Evolutionary conservation across 176 grass and related monocot species (phyloP).

Genomic region (Musa itinerans): DNA sequence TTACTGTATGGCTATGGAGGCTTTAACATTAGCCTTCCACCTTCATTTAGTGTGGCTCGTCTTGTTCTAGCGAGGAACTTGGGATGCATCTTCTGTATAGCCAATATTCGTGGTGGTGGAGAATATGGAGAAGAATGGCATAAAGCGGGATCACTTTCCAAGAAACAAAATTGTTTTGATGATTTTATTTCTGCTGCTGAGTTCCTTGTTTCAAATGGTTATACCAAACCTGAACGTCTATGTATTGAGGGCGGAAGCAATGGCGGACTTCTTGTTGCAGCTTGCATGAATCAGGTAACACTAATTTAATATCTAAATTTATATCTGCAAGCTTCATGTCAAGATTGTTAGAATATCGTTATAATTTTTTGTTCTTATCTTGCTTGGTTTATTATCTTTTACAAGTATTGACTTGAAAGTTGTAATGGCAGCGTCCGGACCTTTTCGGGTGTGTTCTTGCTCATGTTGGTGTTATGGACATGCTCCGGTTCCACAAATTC

Average conservation of each 20-base stretch:
- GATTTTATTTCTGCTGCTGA: slow-evolving; percentile 78
- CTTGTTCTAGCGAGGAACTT: slow-evolving; percentile 71
- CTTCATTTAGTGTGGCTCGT: slow-evolving; percentile 60
- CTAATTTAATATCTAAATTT: background rate
- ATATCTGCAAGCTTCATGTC: background rate
- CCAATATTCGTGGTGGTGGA: slow-evolving; percentile 89
- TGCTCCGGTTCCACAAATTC: slow-evolving; percentile 98
- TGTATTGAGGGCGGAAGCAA: slow-evolving; percentile 98
- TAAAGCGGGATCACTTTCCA: slow-evolving; percentile 75
- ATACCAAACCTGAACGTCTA: slow-evolving; percentile 50
- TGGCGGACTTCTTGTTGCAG: slow-evolving; percentile 89
- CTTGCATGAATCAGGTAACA: slow-evolving; percentile 81
- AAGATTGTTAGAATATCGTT: background rate
- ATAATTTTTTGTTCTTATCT: background rate
- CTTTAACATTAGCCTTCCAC: slow-evolving; percentile 76
- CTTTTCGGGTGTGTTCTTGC: slow-evolving; percentile 92
- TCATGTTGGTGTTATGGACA: slow-evolving; percentile 98
- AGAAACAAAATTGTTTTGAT: slow-evolving; percentile 96
- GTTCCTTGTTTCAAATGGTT: slow-evolving; percentile 57
- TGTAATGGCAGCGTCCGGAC: slow-evolving; percentile 56
- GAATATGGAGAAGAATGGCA: slow-evolving; percentile 99
- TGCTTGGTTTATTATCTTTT: background rate
- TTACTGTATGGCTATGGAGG: slow-evolving; percentile 94
- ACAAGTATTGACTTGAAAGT: background rate
- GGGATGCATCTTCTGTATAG: slow-evolving; percentile 55